Base-by-base conservation (phyloP, 2,329 filamentous ascomycete genomes). In the Fonsecaea multimorphosa region DNA sequence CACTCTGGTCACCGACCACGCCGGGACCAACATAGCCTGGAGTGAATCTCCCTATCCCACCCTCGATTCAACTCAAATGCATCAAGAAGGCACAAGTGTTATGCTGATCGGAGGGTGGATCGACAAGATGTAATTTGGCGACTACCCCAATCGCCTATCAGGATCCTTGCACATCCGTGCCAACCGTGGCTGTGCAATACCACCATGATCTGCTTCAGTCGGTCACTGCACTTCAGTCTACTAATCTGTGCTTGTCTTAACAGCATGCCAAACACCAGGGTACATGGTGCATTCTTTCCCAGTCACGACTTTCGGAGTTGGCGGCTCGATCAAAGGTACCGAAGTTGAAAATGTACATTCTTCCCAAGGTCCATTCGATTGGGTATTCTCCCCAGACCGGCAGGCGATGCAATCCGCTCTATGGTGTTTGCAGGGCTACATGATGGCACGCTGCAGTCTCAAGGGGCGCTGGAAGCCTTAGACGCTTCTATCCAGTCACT, bases 111-210 rank as follows among this genome's bases (percentile, higher is more conserved):
- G n/a, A 31, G 31, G n/a, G 54, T 36, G 27, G 54, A 57, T 57
- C 54, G 32, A 36, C 54, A 55, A 36, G 38, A 57, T 27, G 27
- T 32, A 57, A 57, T 57, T 57, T 57, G 29, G 19, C n/a, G 14
- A 27, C 3, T 38, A 32, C 3, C 32, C 32, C 44, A 3, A 8
- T 24, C 11, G 19, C 44, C 44, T 49, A 49, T 49, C 44, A 49
- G 7, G 14, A 49, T 49, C 44, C 44, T 24, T 9, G 44, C 22
- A 2, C 22, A 12, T 49, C 19, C 4, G 8, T 49, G 44, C 44
- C 19, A 24, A 2, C 8, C 8, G 44, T 49, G 44, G 44, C 44
- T 49, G 44, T 49, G 44, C 44, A 49, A 19, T 44, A 44, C 4
- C 5, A 11, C 34, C 34, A 3, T 38, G 11, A 14, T 5, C 38